These are phyloP conservation scores for Forsythia viridissima DNA, from an alignment of 257 asterid genomes.

Conservation along the genomic window DNA sequence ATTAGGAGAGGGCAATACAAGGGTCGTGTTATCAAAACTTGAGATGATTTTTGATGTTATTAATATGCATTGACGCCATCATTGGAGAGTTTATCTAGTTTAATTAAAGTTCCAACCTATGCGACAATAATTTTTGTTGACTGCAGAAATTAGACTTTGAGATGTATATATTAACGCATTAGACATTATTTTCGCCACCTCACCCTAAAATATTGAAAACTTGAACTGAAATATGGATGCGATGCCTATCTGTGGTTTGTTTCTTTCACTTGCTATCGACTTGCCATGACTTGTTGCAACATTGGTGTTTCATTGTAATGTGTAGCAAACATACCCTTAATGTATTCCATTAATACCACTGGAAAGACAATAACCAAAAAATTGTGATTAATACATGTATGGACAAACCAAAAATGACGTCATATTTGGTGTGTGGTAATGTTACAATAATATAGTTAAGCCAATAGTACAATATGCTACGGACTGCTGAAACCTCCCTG, in stretches of 20 bases:
- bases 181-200: constrained; percentile 42
- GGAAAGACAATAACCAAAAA: too few species aligned
- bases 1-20: constrained; percentile 89
- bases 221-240: not conserved
- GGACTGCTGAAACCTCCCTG: not conserved
- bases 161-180: constrained; percentile 69
- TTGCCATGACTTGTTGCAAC: not conserved
- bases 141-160: constrained; percentile 48
- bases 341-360: not conserved
- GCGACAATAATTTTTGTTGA: constrained; percentile 39
- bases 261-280: not conserved
- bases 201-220: constrained; percentile 17
- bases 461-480: too few species aligned
- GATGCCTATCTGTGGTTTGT: not conserved
- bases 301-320: not conserved
- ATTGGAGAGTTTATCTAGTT: constrained; percentile 38
- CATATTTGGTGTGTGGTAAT: too few species aligned
- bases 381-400: not conserved
- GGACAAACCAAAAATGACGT: not conserved
- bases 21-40: constrained; percentile 79
- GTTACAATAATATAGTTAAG: not conserved
- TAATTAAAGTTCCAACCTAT: constrained; percentile 35
- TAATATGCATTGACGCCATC: constrained; percentile 13
- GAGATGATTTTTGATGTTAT: constrained; percentile 39
- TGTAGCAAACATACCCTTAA: not conserved